These are phyloP conservation scores for Cladophialophora chaetospira DNA, from an alignment of 2,329 filamentous ascomycete genomes.

Conservation along the genomic window DNA sequence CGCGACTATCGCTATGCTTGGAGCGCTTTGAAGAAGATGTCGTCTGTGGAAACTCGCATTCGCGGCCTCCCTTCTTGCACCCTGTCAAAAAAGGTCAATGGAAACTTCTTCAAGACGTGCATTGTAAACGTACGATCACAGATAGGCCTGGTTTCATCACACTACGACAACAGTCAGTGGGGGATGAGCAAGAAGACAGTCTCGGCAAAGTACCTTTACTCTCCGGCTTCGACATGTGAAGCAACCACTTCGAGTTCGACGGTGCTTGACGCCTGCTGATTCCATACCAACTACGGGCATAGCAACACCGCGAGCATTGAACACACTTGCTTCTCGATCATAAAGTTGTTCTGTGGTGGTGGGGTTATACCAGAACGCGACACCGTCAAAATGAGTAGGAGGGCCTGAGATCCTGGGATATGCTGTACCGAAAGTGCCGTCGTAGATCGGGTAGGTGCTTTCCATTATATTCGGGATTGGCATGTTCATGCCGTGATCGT, in stretches of 20 bases:
- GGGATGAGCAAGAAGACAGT: not conserved
- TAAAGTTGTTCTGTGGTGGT: conserved; percentile 35
- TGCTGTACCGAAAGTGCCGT: conserved; percentile 34
- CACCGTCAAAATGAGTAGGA: conserved; percentile 43
- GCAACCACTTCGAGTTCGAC: conserved; percentile 89
- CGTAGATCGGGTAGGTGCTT: conserved; percentile 26
- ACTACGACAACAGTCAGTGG: conserved; percentile 55
- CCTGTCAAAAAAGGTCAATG: conserved; percentile 51
- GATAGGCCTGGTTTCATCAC: conserved; percentile 82
- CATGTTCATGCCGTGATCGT: conserved; percentile 30
- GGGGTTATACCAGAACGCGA: conserved; percentile 48
- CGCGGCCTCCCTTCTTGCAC: conserved; percentile 87
- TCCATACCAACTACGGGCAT: conserved; percentile 21
- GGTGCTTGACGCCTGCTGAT: conserved; percentile 75
- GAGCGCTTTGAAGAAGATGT: conserved; percentile 50
- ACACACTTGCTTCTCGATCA: conserved; percentile 37
- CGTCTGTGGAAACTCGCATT: conserved; percentile 85
- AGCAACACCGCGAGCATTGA: conserved; percentile 31
- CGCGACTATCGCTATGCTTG: conserved; percentile 36
- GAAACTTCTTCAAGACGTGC: conserved; percentile 5
- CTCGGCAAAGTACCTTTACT: conserved; percentile 63
- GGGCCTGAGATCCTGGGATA: conserved; percentile 30
- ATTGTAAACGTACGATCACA: conserved; percentile 66
- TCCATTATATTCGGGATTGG: conserved; percentile 30
- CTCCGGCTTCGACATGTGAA: conserved; percentile 86